Percentiles rank a stretch among this genome's conserved stretches.
phyloP scores from a whole-genome alignment of 257 asterid species.

The Nicotiana knightiana region DNA sequence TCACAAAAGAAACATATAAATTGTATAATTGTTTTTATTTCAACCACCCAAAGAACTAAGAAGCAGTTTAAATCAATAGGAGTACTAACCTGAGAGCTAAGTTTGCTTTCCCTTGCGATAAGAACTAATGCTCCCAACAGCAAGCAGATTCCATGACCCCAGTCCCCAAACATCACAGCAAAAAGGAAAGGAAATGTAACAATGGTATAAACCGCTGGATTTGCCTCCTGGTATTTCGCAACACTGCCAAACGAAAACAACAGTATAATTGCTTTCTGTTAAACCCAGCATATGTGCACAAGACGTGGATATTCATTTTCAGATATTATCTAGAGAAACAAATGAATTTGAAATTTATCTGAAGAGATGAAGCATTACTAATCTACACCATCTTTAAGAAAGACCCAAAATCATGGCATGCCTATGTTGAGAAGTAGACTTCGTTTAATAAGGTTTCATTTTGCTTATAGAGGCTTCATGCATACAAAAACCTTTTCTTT shows the following conservation, averaged over 20 bases:
- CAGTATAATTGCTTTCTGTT: not conserved
- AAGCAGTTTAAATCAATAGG: not conserved
- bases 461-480: not conserved
- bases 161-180: constrained; percentile 25
- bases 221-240: constrained; percentile 19
- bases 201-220: constrained; percentile 19
- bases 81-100: constrained; percentile 72
- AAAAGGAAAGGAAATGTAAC: constrained; percentile 22
- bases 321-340: not conserved
- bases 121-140: constrained; percentile 15
- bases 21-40: not conserved
- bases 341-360: not conserved
- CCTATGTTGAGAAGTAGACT: not conserved
- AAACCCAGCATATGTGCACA: not conserved
- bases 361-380: not conserved
- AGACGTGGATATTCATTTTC: not conserved
- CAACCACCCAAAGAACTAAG: not conserved
- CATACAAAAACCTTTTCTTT: not conserved
- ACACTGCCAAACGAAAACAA: constrained; percentile 11
- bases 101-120: constrained; percentile 15
- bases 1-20: not conserved
- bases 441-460: not conserved
- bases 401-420: not conserved
- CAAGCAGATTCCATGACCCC: constrained; percentile 26
- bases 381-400: not conserved